These are phyloP conservation scores for Sporothrix mexicana DNA, from an alignment of 2,329 filamentous ascomycete species.

Conservation along the genomic window DNA sequence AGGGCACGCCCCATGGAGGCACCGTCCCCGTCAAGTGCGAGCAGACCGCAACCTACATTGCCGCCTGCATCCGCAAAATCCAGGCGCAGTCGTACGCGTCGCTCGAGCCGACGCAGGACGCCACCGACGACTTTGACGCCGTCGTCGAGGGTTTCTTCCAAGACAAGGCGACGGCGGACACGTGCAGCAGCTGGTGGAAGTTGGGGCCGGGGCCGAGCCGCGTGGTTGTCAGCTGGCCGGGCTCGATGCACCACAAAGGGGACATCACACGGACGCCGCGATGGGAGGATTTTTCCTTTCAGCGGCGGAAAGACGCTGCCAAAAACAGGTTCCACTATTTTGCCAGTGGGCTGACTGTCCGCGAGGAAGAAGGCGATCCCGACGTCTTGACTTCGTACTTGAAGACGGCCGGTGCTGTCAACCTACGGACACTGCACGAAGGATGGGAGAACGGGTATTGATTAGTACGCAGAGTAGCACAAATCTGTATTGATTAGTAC, in stretches of 20 bases:
- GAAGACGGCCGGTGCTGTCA: background rate
- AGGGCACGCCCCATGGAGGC: constrained; percentile 35
- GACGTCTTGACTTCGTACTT: constrained; percentile 19
- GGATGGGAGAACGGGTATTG: constrained; percentile 30
- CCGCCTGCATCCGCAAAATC: constrained; percentile 38
- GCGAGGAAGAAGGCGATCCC: constrained; percentile 21
- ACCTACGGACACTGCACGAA: constrained; percentile 27
- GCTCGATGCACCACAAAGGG: constrained; percentile 33
- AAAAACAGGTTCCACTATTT: constrained; percentile 34
- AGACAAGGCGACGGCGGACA: constrained; percentile 32
- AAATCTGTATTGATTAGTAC: no score
- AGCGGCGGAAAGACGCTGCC: background rate
- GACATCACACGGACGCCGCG: constrained; percentile 22
- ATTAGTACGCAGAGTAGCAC: no score
- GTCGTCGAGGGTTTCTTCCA: constrained; percentile 34
- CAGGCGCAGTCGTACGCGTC: constrained; percentile 33
- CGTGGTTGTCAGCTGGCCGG: constrained; percentile 36
- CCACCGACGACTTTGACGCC: constrained; percentile 37
- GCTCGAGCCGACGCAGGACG: constrained; percentile 34
- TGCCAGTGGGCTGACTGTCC: constrained; percentile 27
- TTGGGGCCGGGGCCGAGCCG: constrained; percentile 25
- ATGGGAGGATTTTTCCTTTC: constrained; percentile 36
- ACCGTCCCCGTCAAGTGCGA: constrained; percentile 37
- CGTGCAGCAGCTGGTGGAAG: constrained; percentile 38
- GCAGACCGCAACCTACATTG: constrained; percentile 35